Evolutionary conservation across 2,329 filamentous ascomycete species (phyloP).

Genomic region (Diaporthe vaccinii): DNA sequence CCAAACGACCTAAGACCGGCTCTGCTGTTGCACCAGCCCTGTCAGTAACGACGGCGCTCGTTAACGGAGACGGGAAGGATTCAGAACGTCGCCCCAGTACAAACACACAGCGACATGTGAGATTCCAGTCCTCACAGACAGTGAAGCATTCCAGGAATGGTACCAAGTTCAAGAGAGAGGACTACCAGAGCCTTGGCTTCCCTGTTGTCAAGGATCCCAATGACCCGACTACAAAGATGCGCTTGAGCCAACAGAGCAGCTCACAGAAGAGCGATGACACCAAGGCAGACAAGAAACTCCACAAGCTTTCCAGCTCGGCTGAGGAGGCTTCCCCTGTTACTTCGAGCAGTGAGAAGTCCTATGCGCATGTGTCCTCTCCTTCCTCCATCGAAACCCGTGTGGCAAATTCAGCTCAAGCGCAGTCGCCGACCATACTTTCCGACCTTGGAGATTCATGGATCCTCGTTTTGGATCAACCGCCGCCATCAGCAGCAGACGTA

Average conservation of each 20-base stretch:
- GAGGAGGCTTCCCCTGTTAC: slow-evolving; percentile 32
- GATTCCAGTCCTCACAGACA: slow-evolving; percentile 44
- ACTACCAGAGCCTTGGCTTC: slow-evolving; percentile 69
- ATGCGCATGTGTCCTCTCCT: not conserved
- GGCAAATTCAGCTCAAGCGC: not conserved
- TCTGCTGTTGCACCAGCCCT: not conserved
- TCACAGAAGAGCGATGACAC: slow-evolving; percentile 63
- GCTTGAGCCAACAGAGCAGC: slow-evolving; percentile 75
- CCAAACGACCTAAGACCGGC: slow-evolving; percentile 35
- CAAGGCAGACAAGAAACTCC: slow-evolving; percentile 55
- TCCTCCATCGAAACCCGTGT: not conserved
- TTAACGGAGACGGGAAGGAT: not conserved
- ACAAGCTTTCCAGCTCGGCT: slow-evolving; percentile 39
- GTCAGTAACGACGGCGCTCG: not conserved
- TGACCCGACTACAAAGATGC: slow-evolving; percentile 72
- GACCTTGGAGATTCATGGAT: slow-evolving; percentile 42
- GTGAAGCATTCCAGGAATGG: slow-evolving; percentile 49
- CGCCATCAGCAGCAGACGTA: slow-evolving; percentile 59
- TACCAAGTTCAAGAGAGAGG: slow-evolving; percentile 52
- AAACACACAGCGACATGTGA: slow-evolving; percentile 34
- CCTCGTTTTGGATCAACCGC: slow-evolving; percentile 48
- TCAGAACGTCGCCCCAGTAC: slow-evolving; percentile 5
- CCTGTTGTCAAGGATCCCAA: slow-evolving; percentile 83
- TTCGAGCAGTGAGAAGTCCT: not conserved
- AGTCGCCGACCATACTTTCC: not conserved